Base-by-base conservation (phyloP, 805 yeast genomes). In the Teunomyces kruisii region DNA sequence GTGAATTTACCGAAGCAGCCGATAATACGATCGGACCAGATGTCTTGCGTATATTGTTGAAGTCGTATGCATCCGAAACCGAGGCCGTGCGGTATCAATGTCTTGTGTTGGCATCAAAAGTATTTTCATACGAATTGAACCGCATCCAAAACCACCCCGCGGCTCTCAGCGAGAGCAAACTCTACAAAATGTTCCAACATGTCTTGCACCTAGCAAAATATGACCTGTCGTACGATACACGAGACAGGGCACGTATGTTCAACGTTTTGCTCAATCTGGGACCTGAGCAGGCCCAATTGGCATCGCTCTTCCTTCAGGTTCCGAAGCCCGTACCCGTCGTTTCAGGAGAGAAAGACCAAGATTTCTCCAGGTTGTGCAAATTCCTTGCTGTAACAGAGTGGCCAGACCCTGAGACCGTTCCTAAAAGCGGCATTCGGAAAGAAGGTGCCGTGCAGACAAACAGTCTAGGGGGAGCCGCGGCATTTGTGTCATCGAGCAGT, bases 191-290 rank as follows among this genome's bases (percentile, higher is more conserved):
- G 72, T 89, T 84, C 60, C 73, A 78, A 16, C 74, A 82, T 53
- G 77, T 79, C 1, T 62, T 88, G 33, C 79, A 81, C 15, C 67
- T 88, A 39, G 79, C 87, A 9, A 81, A 83, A 50, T 87, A 83
- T 59, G 99, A 94, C 61, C 71, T 75, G 6, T 77, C 80, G 3
- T 80, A 81, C 54, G 96, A 88, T 58, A 78, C 88, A 1, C 75
- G 98, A 48, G 98, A 94, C 59, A 75, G 92, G 47, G 89, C 96
- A 0, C 74, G 99, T 53, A 74, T 84, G 67, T 70, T 88, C 24
- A 69, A 79, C 17, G 77, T 88, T 0, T 66, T 92, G 3, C 68
- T 89, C 39, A 75, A 78, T 26, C 75, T 55, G 13, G 69, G 67
- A 10, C 46, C 46, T 29, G 56, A 48, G 49, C 55, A 80, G 43